Evolutionary conservation across 495 filamentous ascomycete species (phyloP), one percentile per base, ranked within the genome.

Genomic region (Aspergillus saccharolyticus): DNA sequence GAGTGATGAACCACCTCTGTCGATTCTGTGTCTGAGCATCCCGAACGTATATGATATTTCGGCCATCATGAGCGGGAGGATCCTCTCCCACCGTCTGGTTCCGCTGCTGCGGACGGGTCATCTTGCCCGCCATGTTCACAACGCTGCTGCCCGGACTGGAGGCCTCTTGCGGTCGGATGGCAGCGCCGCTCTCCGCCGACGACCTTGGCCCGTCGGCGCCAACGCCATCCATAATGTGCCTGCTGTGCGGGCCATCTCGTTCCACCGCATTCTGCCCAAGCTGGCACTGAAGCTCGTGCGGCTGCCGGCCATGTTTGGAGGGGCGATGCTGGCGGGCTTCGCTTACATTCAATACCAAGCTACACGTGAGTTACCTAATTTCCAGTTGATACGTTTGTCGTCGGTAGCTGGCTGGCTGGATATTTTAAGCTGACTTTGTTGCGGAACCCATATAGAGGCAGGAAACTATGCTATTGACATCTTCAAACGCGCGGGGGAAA

Each of bases 321-420:
- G 89, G 44, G 85, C 89, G 44, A 89, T 88, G 73, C 81, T 99
- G 67, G 91, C 89, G 7, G 89, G 89, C 4, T 67, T 94, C 28
- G 89, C 89, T 44, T 99, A 96, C 80, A 65, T 99, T 30, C 94
- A 99, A 70, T 97, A 97, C 70, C 95, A 97, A 74, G 93, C 94
- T 59, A 86, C 86, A 51, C 89, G 90, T 95, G 81, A 66, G 90
- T 79, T 43, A 15, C 54, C 14, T 53, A 49, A 56, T 25, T 52
- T 7, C 44, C 10, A 16, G 22, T 47, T n/a, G 46, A 48, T 51
- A 56, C 73, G n/a, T n/a, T 78, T 63, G 75, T 56, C 52, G 54
- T 18, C 28, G 10, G 44, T 42, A 24, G 42, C 8, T 52, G 25
- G 9, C 25, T 3, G 3, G 25, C 25, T 3, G 25, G n/a, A n/a